Evolutionary conservation across 139 green algal species (phyloP), one percentile per base, ranked within the genome.

Genomic region (Coccomyxa sp.): DNA sequence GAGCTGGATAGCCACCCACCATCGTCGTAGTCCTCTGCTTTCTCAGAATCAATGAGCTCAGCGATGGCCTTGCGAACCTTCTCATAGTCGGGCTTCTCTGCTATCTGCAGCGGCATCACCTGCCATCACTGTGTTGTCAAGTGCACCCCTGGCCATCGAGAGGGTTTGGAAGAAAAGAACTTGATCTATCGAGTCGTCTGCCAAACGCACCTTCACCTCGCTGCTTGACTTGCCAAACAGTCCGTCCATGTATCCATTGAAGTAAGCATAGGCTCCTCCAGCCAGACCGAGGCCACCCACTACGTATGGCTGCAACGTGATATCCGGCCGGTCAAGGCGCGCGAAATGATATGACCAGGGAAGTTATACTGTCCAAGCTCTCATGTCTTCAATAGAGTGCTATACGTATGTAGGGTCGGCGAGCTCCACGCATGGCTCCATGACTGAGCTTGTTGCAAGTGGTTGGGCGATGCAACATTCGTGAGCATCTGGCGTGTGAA

Each of bases 11-110:
- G 68, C 22, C 9, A 34, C 5, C 31, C 38, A 79, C 93, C 93
- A 72, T 97, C 93, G 76, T 97, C 92, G 69, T 96, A 97, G 24
- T 91, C 87, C 29, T 82, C 69, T 12, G 89, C 84, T 34, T 55
- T 70, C 31, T 96, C 50, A 22, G 50, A 64, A 18, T 18, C 91
- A 79, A 97, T 55, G 24, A 92, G 35, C 34, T 85, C 79, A 27
- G 88, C 85, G 72, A 97, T 93, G 5, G 88, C 85, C n/a, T 82
- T 41, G 29, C 86, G 79, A 50, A 97, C 92, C 7, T 89, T 87
- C 7, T 44, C 80, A 76, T 96, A 97, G 82, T 97, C 93, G 9
- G 73, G 82, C 81, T 90, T 86, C 70, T 78, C 76, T 24, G 39
- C 14, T 16, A 31, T 9, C 24, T 22, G 12, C 3, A 29, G 34